Percentiles rank a stretch among this genome's conserved stretches.
Conservation (phyloP, 225 moss, liverwort and hornwort species). For the Marchantia polymorpha region DNA sequence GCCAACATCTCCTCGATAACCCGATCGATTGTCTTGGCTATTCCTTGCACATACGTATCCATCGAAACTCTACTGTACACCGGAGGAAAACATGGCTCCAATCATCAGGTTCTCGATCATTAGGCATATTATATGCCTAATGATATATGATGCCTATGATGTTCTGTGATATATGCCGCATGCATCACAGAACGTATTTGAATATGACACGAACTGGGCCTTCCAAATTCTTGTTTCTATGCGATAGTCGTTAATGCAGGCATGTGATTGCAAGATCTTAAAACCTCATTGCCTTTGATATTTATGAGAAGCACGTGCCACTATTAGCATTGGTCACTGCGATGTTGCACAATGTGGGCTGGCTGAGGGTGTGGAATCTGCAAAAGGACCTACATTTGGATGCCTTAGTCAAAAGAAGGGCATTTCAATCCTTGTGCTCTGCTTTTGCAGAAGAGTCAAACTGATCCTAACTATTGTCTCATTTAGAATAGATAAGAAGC, state of each 20-base stretch:
- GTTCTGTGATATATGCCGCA: no score
- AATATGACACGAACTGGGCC: no score
- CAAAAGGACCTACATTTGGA: neutral
- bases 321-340: neutral
- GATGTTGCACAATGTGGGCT: neutral
- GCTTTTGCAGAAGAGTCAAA: neutral
- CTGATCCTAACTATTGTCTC: neutral
- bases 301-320: neutral
- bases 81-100: no score
- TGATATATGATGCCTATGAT: no score
- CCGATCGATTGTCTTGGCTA: no score
- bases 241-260: neutral
- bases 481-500: neutral
- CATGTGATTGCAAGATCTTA: neutral
- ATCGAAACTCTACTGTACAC: no score
- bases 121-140: no score
- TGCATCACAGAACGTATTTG: no score
- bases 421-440: neutral
- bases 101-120: neutral
- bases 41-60: no score
- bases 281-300: neutral
- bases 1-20: no score
- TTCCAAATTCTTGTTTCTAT: no score
- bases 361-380: neutral
- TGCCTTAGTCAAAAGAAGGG: neutral